phyloP scores from a whole-genome alignment of 345 rosid species.

The Moricandia moricandioides region DNA sequence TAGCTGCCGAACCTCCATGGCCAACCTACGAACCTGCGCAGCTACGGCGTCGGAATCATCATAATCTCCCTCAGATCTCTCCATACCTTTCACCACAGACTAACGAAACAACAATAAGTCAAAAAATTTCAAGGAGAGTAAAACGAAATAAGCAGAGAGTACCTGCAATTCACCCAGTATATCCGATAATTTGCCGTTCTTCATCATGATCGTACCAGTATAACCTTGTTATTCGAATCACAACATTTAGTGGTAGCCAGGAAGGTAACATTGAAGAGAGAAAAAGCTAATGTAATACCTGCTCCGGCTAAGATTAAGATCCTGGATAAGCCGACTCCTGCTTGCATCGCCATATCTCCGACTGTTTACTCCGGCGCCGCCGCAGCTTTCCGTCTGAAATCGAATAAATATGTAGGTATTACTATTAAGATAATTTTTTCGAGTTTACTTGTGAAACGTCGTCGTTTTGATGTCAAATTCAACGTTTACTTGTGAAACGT shows the following conservation, averaged over 20 bases:
- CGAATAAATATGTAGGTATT: constrained; percentile 18
- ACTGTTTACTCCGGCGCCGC: constrained; percentile 24
- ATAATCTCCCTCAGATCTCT: constrained; percentile 56
- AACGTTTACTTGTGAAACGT: background rate
- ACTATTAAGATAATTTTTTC: background rate
- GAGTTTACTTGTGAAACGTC: background rate
- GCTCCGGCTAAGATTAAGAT: constrained; percentile 82
- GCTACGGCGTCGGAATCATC: constrained; percentile 59
- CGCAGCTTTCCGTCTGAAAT: constrained; percentile 6
- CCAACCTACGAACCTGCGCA: constrained; percentile 65
- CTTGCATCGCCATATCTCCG: constrained; percentile 78
- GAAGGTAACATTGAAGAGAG: background rate
- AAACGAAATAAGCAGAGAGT: background rate
- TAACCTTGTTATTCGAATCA: constrained; percentile 46
- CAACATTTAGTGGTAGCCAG: background rate
- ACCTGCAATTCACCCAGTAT: constrained; percentile 85
- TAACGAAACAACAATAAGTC: constrained; percentile 10
- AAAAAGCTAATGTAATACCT: constrained; percentile 39
- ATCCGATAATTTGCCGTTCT: constrained; percentile 82
- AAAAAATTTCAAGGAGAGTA: background rate
- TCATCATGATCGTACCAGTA: constrained; percentile 68
- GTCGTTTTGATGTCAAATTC: background rate
- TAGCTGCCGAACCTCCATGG: constrained; percentile 66
- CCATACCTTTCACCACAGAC: constrained; percentile 54
- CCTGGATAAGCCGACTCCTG: constrained; percentile 72